Conservation (phyloP, 2,329 filamentous ascomycete species). For the Aspergillus latus region DNA sequence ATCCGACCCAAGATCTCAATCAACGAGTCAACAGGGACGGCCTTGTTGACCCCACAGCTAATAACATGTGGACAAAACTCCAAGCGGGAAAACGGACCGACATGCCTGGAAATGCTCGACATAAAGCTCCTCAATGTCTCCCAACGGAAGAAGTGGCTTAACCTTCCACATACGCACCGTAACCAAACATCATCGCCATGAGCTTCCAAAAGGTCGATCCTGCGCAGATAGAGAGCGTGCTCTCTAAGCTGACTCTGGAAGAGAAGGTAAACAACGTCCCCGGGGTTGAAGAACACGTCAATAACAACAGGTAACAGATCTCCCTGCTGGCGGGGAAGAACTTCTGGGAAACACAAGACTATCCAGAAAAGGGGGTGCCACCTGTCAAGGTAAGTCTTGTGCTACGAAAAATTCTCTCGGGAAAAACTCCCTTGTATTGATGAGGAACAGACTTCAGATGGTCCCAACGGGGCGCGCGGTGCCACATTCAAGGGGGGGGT, state of each 20-base stretch:
- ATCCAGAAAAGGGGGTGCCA: constrained; percentile 7
- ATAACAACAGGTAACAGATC: constrained; percentile 1
- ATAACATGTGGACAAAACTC: neutral
- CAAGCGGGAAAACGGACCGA: neutral
- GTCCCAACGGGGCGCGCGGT: constrained; percentile 11
- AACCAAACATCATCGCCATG: neutral
- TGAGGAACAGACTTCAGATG: constrained; percentile 1
- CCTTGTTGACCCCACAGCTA: neutral
- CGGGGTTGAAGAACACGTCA: neutral
- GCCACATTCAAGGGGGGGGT: constrained; percentile 9
- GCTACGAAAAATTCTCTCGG: too few relatives aligned
- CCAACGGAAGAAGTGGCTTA: neutral
- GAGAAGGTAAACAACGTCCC: constrained; percentile 1
- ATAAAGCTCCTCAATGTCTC: neutral
- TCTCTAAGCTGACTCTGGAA: constrained; percentile 6
- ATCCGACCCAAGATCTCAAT: neutral
- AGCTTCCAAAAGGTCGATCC: constrained; percentile 1
- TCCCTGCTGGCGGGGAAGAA: constrained; percentile 9
- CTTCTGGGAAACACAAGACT: constrained; percentile 9
- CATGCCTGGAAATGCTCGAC: neutral
- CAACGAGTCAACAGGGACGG: neutral
- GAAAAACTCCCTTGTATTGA: neutral
- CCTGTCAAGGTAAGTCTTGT: constrained; percentile 4
- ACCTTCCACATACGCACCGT: neutral
- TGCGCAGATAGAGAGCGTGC: constrained; percentile 2